Evolutionary conservation across 768 basidiomycete species (phyloP).

Genomic region (Tulasnella sp.): DNA sequence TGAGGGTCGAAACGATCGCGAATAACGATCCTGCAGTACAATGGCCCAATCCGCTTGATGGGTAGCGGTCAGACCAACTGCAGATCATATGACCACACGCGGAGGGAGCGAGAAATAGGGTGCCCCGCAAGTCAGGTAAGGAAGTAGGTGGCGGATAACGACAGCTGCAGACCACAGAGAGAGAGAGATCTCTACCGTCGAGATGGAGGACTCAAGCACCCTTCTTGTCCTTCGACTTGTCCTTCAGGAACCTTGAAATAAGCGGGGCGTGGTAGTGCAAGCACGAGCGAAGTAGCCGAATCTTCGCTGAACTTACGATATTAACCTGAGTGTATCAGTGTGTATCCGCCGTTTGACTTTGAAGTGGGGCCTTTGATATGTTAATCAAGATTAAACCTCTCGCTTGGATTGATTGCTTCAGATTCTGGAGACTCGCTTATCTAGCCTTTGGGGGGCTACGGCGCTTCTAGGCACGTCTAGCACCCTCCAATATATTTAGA

Average conservation of each 20-base stretch:
- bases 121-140: not conserved
- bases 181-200: not conserved
- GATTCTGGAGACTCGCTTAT: not conserved
- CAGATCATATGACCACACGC: not conserved
- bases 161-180: not conserved
- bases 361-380: not conserved
- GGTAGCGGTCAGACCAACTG: not conserved
- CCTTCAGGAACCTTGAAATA: not conserved
- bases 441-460: not conserved
- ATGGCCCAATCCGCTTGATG: not conserved
- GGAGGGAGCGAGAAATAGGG: not conserved
- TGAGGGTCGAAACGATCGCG: not conserved
- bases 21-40: not conserved
- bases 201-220: not conserved
- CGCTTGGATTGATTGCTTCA: not conserved
- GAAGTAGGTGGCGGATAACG: not conserved
- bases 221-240: not conserved
- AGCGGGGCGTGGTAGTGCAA: not conserved
- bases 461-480: not conserved
- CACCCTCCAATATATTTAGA: not conserved
- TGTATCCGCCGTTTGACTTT: not conserved
- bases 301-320: not conserved
- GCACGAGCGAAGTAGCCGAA: not conserved
- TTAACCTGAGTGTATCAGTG: not conserved
- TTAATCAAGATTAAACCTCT: not conserved